Percentiles rank a stretch among this genome's conserved stretches.
phyloP scores from a whole-genome alignment of 192 early-diverging fungal genomes.

The Coemansia aciculifera region DNA sequence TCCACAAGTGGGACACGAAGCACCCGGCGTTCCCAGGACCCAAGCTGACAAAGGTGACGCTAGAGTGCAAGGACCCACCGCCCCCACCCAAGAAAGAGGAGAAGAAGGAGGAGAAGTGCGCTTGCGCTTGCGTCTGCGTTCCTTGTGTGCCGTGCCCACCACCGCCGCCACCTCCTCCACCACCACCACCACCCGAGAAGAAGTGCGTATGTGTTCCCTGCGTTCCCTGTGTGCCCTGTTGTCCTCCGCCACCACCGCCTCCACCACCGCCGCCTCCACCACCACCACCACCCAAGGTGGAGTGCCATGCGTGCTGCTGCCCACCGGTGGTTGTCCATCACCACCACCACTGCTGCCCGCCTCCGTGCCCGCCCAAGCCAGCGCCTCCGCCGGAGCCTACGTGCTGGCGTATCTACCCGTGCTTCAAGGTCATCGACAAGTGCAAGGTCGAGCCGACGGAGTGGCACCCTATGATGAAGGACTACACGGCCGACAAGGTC shows the following conservation, averaged over 20 bases:
- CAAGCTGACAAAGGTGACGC: slow-evolving; percentile 47
- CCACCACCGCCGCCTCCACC: slow-evolving; percentile 17
- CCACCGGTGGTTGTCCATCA: slow-evolving; percentile 9
- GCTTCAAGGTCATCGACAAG: slow-evolving; percentile 48
- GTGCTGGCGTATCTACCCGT: slow-evolving; percentile 50
- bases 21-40: slow-evolving; percentile 54
- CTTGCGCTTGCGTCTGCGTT: neutral
- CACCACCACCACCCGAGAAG: slow-evolving; percentile 2
- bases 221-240: neutral
- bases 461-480: slow-evolving; percentile 52
- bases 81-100: slow-evolving; percentile 21
- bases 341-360: slow-evolving; percentile 25
- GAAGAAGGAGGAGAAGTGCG: slow-evolving; percentile 26
- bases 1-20: slow-evolving; percentile 54
- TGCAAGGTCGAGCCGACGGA: slow-evolving; percentile 35
- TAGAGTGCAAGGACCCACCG: slow-evolving; percentile 47
- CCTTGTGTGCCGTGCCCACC: slow-evolving; percentile 1
- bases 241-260: slow-evolving; percentile 15
- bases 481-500: slow-evolving; percentile 52
- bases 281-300: neutral
- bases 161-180: neutral
- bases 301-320: neutral
- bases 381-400: slow-evolving; percentile 33
- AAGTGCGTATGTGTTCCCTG: slow-evolving; percentile 4
- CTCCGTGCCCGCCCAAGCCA: slow-evolving; percentile 25